phyloP scores from a whole-genome alignment of 2,329 filamentous ascomycete species.

The Conoideocrella luteorostrata region DNA sequence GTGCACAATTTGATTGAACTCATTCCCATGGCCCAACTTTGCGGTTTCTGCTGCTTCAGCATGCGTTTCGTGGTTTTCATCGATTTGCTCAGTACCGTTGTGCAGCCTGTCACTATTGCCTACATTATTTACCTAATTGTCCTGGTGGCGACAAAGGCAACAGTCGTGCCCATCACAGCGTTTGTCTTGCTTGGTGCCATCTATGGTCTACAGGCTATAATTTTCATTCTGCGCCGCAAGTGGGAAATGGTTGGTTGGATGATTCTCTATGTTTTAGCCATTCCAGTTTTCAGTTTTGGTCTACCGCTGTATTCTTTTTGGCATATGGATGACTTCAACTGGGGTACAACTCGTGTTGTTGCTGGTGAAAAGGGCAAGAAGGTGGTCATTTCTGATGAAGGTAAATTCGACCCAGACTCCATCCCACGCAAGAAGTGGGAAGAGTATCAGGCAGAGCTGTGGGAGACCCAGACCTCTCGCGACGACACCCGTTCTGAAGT shows the following conservation, averaged over 20 bases:
- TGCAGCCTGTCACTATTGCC: constrained; percentile 83
- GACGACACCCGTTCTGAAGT: constrained; percentile 78
- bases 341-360: constrained; percentile 97
- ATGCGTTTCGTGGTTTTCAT: constrained; percentile 98
- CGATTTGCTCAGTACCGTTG: constrained; percentile 83
- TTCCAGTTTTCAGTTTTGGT: constrained; percentile 85
- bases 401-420: constrained; percentile 87
- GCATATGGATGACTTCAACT: constrained; percentile 99
- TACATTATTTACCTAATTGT: constrained; percentile 90
- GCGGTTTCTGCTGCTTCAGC: constrained; percentile 99
- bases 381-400: constrained; percentile 90
- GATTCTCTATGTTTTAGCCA: constrained; percentile 87
- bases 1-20: constrained; percentile 97
- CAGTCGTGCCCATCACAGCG: constrained; percentile 70
- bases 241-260: constrained; percentile 99
- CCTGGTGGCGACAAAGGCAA: constrained; percentile 54
- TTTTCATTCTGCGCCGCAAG: constrained; percentile 92
- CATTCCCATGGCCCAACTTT: constrained; percentile 86
- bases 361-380: constrained; percentile 90
- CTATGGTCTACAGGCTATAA: constrained; percentile 92
- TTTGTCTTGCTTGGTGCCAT: constrained; percentile 92
- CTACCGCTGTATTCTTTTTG: constrained; percentile 94
- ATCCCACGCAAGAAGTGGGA: constrained; percentile 99
- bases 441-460: constrained; percentile 95
- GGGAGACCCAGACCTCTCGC: constrained; percentile 85